Evolutionary conservation across 164 flowering plant species (phyloP).

Genomic region (Stephania japonica): DNA sequence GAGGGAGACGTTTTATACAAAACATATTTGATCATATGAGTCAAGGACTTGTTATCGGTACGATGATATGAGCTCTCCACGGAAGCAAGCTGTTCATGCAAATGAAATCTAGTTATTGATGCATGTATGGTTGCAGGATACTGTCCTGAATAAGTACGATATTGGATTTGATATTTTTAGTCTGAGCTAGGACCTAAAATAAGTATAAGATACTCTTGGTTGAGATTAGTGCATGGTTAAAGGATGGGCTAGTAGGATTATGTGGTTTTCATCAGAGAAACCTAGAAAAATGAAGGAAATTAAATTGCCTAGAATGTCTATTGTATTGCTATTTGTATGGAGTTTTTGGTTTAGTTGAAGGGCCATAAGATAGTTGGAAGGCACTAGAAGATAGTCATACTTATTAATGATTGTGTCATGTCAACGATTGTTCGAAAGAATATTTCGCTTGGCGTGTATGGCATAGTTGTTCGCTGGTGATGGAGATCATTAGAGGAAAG

Average conservation of each 20-base stretch:
- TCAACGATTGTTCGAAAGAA: neutral
- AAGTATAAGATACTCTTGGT: neutral
- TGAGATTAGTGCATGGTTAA: neutral
- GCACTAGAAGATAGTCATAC: neutral
- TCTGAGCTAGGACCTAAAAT: neutral
- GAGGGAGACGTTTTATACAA: too few species aligned
- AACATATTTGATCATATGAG: too few species aligned
- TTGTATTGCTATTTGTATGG: neutral
- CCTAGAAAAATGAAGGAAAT: neutral
- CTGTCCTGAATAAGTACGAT: neutral
- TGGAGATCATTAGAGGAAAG: neutral
- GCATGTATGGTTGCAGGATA: neutral
- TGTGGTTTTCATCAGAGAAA: neutral
- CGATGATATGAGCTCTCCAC: too few species aligned
- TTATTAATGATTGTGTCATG: neutral
- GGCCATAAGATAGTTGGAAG: neutral
- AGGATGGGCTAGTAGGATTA: neutral
- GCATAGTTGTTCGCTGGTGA: neutral
- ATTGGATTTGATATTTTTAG: too few species aligned
- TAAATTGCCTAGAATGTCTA: neutral
- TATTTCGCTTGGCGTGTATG: neutral
- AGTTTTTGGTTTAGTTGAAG: neutral
- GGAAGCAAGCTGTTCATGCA: neutral
- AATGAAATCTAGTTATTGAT: neutral
- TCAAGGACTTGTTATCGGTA: too few species aligned